These are phyloP conservation scores for Xylaria flabelliformis DNA, from an alignment of 495 filamentous ascomycete species.

Conservation along the genomic window DNA sequence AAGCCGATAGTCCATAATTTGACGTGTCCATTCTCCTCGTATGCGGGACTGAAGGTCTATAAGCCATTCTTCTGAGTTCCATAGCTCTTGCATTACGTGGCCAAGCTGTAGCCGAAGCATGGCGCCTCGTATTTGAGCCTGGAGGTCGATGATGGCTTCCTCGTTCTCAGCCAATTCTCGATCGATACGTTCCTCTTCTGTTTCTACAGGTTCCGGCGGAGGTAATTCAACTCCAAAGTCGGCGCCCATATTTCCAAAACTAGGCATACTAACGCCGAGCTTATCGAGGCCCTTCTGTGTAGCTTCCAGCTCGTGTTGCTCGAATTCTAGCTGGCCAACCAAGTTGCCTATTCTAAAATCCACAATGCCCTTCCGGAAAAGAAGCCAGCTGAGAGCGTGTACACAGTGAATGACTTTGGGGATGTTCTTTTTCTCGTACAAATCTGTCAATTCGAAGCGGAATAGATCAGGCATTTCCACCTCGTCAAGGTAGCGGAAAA, in stretches of 20 bases:
- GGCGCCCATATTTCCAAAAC: constrained; percentile 95
- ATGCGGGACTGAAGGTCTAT: constrained; percentile 83
- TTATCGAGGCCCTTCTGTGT: constrained; percentile 97
- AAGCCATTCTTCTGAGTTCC: constrained; percentile 82
- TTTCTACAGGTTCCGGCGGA: constrained; percentile 71
- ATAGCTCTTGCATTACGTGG: constrained; percentile 83
- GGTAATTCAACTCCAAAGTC: constrained; percentile 86
- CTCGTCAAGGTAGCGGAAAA: constrained; percentile 91
- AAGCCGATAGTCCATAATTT: constrained; percentile 78
- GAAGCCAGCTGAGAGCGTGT: constrained; percentile 93
- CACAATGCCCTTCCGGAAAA: constrained; percentile 92
- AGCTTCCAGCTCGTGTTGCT: constrained; percentile 94
- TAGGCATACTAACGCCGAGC: constrained; percentile 93
- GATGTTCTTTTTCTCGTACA: constrained; percentile 99
- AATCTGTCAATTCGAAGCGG: constrained; percentile 94
- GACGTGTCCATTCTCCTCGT: constrained; percentile 71
- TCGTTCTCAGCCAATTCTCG: constrained; percentile 83
- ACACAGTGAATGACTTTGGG: constrained; percentile 99
- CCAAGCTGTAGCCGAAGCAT: constrained; percentile 79
- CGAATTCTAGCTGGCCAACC: constrained; percentile 95
- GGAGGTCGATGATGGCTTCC: constrained; percentile 73
- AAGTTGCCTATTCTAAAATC: constrained; percentile 98
- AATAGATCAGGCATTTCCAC: constrained; percentile 98
- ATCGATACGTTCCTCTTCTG: constrained; percentile 87
- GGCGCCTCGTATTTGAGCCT: constrained; percentile 86